Evolutionary conservation across 345 rosid species (phyloP).

Genomic region (Citrus cavaleriei): DNA sequence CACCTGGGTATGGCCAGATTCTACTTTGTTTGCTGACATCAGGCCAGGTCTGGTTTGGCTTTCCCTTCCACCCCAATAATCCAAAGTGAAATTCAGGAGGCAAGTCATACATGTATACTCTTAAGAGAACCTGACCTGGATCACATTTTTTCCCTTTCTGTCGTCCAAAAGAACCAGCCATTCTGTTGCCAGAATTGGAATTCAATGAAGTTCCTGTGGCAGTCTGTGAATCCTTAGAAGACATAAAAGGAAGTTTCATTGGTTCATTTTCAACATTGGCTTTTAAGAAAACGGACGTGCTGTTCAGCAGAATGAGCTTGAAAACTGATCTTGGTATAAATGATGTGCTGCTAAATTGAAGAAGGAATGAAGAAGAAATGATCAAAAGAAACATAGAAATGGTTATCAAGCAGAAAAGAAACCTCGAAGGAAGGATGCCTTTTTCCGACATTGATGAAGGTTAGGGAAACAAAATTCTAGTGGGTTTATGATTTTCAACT

Average conservation of each 20-base stretch:
- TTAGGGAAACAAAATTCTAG: neutral
- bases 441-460: conserved; percentile 51
- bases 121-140: conserved; percentile 31
- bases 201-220: conserved; percentile 13
- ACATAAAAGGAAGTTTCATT: conserved; percentile 25
- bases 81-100: conserved; percentile 87
- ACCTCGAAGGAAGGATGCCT: conserved; percentile 47
- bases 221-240: conserved; percentile 20
- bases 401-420: conserved; percentile 54
- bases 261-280: conserved; percentile 29
- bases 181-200: conserved; percentile 2
- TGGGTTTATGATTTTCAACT: neutral
- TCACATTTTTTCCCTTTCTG: conserved; percentile 21
- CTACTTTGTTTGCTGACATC: conserved; percentile 32
- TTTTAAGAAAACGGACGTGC: conserved; percentile 35
- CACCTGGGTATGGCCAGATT: conserved; percentile 72
- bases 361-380: conserved; percentile 54
- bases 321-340: conserved; percentile 54
- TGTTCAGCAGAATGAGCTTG: conserved; percentile 57
- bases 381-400: conserved; percentile 47
- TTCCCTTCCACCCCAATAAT: conserved; percentile 71
- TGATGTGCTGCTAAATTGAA: conserved; percentile 49
- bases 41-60: conserved; percentile 60
- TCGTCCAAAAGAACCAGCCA: conserved; percentile 10
- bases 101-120: conserved; percentile 82